phyloP scores from a whole-genome alignment of 2,329 filamentous ascomycete species.

The Zymoseptoria pseudotritici region DNA sequence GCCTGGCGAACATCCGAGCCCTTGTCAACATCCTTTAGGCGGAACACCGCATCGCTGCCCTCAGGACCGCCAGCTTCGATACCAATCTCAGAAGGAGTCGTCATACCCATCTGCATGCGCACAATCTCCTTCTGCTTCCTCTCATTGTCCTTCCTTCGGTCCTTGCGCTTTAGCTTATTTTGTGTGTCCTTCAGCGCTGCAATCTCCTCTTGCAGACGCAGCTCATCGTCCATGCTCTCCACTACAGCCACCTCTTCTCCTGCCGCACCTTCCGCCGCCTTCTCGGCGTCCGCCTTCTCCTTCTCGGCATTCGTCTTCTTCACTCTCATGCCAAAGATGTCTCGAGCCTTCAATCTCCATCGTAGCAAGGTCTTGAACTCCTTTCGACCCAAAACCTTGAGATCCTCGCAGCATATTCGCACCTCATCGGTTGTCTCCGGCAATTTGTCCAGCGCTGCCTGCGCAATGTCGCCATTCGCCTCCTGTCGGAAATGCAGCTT shows the following conservation, averaged over 20 bases:
- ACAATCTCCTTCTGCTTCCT: constrained; percentile 88
- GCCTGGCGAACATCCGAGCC: constrained; percentile 62
- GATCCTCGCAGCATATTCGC: constrained; percentile 66
- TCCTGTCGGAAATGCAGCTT: constrained; percentile 78
- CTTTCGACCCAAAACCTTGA: constrained; percentile 86
- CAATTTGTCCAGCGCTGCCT: constrained; percentile 77
- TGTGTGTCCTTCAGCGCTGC: constrained; percentile 76
- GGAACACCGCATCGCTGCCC: constrained; percentile 70
- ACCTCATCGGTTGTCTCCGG: constrained; percentile 83
- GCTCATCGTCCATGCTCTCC: constrained; percentile 88
- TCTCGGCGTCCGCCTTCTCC: constrained; percentile 30
- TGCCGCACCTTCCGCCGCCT: constrained; percentile 30
- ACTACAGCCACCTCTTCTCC: constrained; percentile 67
- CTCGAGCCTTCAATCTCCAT: constrained; percentile 83
- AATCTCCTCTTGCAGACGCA: constrained; percentile 81
- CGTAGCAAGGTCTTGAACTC: constrained; percentile 85
- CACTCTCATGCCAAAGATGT: constrained; percentile 77
- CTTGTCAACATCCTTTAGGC: constrained; percentile 73
- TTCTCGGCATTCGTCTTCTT: constrained; percentile 51
- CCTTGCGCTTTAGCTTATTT: constrained; percentile 67
- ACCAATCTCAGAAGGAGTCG: constrained; percentile 89
- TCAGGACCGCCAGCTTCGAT: constrained; percentile 56
- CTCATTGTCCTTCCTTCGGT: constrained; percentile 82
- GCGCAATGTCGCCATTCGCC: constrained; percentile 64
- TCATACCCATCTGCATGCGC: constrained; percentile 97